Conservation (phyloP, 2,329 filamentous ascomycete species). For the Colletotrichum sp. region DNA sequence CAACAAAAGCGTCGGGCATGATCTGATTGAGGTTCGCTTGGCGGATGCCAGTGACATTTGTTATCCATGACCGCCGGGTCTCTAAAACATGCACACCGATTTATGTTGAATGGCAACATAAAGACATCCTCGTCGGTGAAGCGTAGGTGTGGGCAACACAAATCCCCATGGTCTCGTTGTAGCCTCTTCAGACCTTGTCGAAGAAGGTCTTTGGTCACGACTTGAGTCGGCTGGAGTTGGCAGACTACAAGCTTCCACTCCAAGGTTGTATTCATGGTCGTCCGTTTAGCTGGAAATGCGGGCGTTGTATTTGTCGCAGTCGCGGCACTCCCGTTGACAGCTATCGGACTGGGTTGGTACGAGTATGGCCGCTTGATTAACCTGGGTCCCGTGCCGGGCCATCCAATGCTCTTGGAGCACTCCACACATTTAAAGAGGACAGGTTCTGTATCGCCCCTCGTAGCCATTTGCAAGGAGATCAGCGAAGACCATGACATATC, state of each 20-base stretch:
- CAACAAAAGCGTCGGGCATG: not conserved
- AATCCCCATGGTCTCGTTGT: not conserved
- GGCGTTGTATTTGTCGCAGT: not conserved
- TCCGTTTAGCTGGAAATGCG: not conserved
- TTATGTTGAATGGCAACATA: not conserved
- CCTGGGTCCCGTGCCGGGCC: not conserved
- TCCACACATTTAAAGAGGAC: not conserved
- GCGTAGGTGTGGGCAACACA: not conserved
- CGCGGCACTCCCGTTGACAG: not conserved
- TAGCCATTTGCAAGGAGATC: not conserved
- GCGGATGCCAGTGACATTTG: not conserved
- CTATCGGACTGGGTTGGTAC: not conserved
- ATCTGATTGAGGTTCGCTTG: not conserved
- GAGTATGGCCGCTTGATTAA: not conserved
- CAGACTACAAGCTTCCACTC: not conserved
- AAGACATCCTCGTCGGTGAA: not conserved
- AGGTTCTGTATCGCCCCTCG: not conserved
- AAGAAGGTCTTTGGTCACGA: not conserved
- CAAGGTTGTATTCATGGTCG: not conserved
- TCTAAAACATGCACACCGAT: not conserved
- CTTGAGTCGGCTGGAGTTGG: not conserved
- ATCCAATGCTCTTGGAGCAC: not conserved
- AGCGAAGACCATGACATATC: not conserved
- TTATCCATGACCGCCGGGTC: not conserved
- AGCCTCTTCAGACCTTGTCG: not conserved